phyloP scores from a whole-genome alignment of 805 yeast species.

The Candida germanica region DNA sequence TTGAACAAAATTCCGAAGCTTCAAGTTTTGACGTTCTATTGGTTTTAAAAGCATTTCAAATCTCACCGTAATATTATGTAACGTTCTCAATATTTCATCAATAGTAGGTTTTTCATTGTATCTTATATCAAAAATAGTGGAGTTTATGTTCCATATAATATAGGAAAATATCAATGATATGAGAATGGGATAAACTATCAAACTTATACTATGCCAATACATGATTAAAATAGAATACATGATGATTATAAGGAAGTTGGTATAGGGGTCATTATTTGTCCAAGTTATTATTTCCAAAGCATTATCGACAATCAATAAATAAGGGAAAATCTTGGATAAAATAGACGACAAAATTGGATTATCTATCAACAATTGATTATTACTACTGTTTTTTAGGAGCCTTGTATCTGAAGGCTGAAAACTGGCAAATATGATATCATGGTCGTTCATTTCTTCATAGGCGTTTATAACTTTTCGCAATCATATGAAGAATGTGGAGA shows the following conservation, averaged over 20 bases:
- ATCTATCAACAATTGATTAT: conserved; percentile 33
- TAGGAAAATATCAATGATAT: conserved; percentile 36
- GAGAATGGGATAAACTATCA: conserved; percentile 38
- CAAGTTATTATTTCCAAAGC: conserved; percentile 48
- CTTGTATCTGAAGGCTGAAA: conserved; percentile 40
- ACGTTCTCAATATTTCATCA: conserved; percentile 48
- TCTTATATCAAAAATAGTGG: conserved; percentile 40
- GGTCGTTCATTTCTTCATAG: conserved; percentile 7
- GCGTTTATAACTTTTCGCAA: conserved; percentile 6
- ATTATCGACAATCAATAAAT: conserved; percentile 43
- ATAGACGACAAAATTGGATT: conserved; percentile 47
- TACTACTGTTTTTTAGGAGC: conserved; percentile 26
- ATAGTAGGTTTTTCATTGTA: conserved; percentile 48
- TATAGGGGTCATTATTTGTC: conserved; percentile 52
- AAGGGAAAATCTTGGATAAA: conserved; percentile 46
- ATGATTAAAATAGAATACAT: conserved; percentile 36
- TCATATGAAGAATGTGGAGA: conserved; percentile 8
- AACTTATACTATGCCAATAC: conserved; percentile 41
- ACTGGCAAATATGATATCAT: conserved; percentile 14
- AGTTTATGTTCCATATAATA: conserved; percentile 43
- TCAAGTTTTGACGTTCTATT: conserved; percentile 26
- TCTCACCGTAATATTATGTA: conserved; percentile 45
- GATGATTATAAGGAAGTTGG: conserved; percentile 42
- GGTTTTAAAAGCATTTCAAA: conserved; percentile 42
- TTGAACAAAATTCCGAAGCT: conserved; percentile 24